Conservation (phyloP, 1,284 basidiomycete genomes). For the Sanghuangporus weigelae region DNA sequence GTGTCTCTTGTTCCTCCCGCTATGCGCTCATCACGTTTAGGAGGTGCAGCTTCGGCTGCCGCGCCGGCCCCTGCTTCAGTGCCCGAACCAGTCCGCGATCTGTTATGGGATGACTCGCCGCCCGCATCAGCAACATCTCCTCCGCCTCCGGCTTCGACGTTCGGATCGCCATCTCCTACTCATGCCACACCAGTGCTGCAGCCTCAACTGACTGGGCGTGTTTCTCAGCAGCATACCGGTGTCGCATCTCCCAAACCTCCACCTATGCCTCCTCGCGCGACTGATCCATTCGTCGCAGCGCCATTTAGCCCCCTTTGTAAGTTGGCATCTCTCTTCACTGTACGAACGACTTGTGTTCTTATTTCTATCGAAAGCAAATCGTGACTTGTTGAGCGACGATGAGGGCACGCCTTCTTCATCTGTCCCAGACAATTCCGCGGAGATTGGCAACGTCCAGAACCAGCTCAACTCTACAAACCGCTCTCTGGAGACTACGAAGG, state of each 20-base stretch:
- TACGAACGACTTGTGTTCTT: not conserved
- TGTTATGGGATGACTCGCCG: constrained; percentile 64
- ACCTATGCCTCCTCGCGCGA: constrained; percentile 22
- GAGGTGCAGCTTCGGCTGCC: constrained; percentile 29
- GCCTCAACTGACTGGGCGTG: constrained; percentile 31
- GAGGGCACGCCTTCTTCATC: constrained; percentile 40
- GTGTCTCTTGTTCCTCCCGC: constrained; percentile 77
- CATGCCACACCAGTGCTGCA: constrained; percentile 27
- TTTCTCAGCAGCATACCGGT: constrained; percentile 24
- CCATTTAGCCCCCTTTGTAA: constrained; percentile 24
- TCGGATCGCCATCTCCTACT: constrained; percentile 15
- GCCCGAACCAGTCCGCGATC: constrained; percentile 36
- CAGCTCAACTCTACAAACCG: constrained; percentile 78
- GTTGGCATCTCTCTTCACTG: constrained; percentile 2
- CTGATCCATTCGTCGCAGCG: constrained; percentile 41
- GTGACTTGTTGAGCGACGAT: constrained; percentile 70
- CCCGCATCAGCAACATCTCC: constrained; percentile 39
- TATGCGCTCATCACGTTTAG: constrained; percentile 41
- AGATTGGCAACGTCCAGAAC: constrained; percentile 83
- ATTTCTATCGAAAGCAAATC: constrained; percentile 24
- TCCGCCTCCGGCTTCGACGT: constrained; percentile 22
- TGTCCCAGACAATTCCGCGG: constrained; percentile 68
- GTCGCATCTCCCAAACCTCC: constrained; percentile 16
- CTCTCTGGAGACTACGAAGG: constrained; percentile 56
- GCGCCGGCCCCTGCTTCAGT: constrained; percentile 23